Conservation (phyloP, 1,284 basidiomycete genomes). For the Sanghuangporus weigelae region DNA sequence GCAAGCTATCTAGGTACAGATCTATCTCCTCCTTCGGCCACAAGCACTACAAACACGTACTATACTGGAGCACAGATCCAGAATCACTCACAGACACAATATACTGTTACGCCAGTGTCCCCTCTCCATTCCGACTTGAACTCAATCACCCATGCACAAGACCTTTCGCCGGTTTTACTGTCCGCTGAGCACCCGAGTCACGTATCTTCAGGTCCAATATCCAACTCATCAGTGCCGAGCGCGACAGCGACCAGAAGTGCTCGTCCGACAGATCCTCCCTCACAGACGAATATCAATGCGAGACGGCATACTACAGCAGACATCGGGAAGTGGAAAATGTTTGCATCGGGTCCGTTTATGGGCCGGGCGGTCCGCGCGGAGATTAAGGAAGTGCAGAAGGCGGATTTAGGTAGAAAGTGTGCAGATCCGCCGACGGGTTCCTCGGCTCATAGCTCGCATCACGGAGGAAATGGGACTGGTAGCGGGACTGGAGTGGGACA, state of each 20-base stretch:
- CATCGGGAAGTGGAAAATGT: conserved; percentile 45
- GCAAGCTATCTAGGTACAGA: not conserved
- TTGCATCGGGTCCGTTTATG: conserved; percentile 52
- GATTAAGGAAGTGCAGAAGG: conserved; percentile 57
- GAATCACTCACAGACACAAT: not conserved
- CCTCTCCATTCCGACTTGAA: not conserved
- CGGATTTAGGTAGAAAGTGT: conserved; percentile 61
- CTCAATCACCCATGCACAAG: not conserved
- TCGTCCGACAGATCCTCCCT: not conserved
- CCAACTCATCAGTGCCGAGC: not conserved
- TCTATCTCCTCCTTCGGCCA: not conserved
- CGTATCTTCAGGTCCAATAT: not conserved
- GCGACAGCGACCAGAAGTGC: not conserved
- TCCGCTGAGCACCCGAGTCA: not conserved
- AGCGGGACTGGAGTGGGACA: not conserved
- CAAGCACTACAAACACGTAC: not conserved
- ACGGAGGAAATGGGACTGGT: not conserved
- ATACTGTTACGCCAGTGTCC: not conserved
- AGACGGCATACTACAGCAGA: conserved; percentile 9
- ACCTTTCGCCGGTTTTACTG: not conserved
- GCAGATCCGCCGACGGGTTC: conserved; percentile 19
- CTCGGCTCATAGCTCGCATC: conserved; percentile 10
- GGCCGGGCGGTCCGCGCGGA: conserved; percentile 55
- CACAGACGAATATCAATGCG: conserved; percentile 1
- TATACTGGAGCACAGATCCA: not conserved